Base-by-base conservation (phyloP, 495 filamentous ascomycete genomes). In the Aspergillus wentii region DNA sequence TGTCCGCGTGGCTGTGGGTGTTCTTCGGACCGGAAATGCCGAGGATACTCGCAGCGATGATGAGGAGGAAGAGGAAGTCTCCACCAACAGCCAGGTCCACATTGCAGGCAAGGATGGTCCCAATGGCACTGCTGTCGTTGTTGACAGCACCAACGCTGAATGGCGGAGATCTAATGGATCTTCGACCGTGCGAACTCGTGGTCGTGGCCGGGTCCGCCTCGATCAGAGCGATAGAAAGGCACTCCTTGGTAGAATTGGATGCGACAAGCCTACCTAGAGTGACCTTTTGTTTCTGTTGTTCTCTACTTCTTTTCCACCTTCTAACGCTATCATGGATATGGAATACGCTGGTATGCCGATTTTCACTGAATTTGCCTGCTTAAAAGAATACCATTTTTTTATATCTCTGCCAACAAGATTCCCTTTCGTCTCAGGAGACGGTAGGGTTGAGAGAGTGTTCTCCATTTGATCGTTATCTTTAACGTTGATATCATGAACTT, bases 11-110 rank as follows among this genome's bases (percentile, higher is more conserved):
- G 90, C 88, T 14, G 65, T 79, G 35, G 78, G 77, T 20, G 85
- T 95, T 2, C 49, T 96, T 13, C 75, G 67, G 31, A 88, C 87
- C 17, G 74, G 76, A n/a, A 71, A 76, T 18, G 89, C 91, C 17
- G 91, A 94, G 37, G 91, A 97, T 51, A 73, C 75, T 19, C 80
- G 91, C 33, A 94, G 86, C 55, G 90, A 95, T 45, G 88, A 88
- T 44, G 91, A 96, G 52, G 85, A 65, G 17, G 82, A 78, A 28
- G 80, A 72, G 15, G 73, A 77, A 17, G 75, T 79, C 13, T 70
- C 72, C 2, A 66, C 78, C 22, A 73, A 74, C 8, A 68, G 72
- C 15, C 48, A 64, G 17, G 46, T 57, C 16, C 51, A 46, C 38
- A 44, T 56, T 35, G 40, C 36, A 17, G 50, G 37, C 11, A 61